A percentile compares a stretch with the other conserved stretches of the same genome.
Conservation (phyloP, 768 basidiomycete genomes). For the Boletellus emodensis region DNA sequence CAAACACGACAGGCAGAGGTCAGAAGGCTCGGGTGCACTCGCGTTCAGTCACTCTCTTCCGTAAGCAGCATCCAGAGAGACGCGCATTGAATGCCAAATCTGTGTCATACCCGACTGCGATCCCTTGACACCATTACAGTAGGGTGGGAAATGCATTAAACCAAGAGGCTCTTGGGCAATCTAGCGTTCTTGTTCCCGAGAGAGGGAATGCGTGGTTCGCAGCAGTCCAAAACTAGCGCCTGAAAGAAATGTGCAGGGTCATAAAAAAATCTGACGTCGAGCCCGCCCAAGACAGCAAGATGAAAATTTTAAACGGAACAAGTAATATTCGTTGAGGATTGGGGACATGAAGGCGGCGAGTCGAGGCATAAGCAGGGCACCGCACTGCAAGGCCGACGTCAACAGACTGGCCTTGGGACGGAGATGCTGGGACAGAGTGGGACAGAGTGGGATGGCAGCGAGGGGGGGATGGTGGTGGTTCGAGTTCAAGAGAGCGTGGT, state of each 20-base stretch:
- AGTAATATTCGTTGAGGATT: background rate
- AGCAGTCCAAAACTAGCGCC: background rate
- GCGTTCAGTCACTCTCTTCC: background rate
- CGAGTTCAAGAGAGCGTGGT: constrained; percentile 25
- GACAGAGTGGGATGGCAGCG: background rate
- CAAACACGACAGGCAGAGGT: background rate
- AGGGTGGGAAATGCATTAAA: constrained; percentile 11
- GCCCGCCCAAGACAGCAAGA: background rate
- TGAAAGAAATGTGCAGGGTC: background rate
- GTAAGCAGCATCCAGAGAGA: background rate
- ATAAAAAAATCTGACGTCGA: background rate
- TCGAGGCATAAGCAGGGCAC: background rate
- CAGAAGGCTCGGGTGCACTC: background rate
- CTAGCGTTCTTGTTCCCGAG: background rate
- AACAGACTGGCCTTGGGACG: background rate
- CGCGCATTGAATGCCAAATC: background rate
- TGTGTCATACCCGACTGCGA: background rate
- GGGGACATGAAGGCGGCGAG: background rate
- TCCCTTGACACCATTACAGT: background rate
- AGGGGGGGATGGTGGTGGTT: constrained; percentile 28
- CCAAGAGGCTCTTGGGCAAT: background rate
- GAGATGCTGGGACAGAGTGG: background rate
- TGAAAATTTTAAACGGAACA: background rate
- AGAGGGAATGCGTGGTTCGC: background rate
- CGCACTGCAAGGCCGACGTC: background rate